These are phyloP conservation scores for Agrocybe praecox DNA, from an alignment of 768 basidiomycete genomes.

Conservation along the genomic window DNA sequence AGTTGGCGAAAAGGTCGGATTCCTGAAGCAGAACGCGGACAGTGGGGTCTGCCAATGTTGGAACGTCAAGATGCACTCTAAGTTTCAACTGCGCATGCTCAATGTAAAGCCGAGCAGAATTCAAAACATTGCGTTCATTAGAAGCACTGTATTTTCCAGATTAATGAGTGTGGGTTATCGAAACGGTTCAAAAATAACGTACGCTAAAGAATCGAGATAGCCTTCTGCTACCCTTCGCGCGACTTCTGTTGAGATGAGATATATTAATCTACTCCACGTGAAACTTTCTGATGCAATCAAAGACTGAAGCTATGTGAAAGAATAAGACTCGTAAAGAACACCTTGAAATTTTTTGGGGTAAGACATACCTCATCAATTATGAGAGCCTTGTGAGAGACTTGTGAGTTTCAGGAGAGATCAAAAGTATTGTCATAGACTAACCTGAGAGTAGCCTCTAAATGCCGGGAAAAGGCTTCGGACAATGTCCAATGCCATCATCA, in stretches of 20 bases:
- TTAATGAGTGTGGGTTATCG: background rate
- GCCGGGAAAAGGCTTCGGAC: slow-evolving; percentile 78
- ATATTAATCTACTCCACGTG: slow-evolving; percentile 65
- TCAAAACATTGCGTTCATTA: slow-evolving; percentile 75
- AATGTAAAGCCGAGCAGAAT: slow-evolving; percentile 71
- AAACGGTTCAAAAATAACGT: slow-evolving; percentile 34
- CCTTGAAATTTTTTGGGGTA: slow-evolving; percentile 12
- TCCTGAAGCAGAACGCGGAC: slow-evolving; percentile 83
- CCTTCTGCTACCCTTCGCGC: slow-evolving; percentile 65
- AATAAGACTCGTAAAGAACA: slow-evolving; percentile 13
- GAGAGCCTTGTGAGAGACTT: slow-evolving; percentile 49
- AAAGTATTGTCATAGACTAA: slow-evolving; percentile 25
- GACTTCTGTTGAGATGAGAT: slow-evolving; percentile 63
- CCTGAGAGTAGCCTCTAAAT: slow-evolving; percentile 83
- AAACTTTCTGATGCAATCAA: slow-evolving; percentile 72
- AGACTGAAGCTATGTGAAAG: slow-evolving; percentile 58
- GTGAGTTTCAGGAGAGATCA: slow-evolving; percentile 18
- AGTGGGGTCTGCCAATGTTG: slow-evolving; percentile 73
- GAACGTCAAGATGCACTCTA: slow-evolving; percentile 75
- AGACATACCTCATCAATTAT: slow-evolving; percentile 79
- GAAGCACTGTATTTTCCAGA: slow-evolving; percentile 32
- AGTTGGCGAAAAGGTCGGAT: slow-evolving; percentile 83
- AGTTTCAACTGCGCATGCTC: slow-evolving; percentile 82
- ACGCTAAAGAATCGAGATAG: slow-evolving; percentile 74
- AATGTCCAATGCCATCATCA: slow-evolving; percentile 73